Conservation (phyloP, 768 basidiomycete species). For the Kwoniella pini region DNA sequence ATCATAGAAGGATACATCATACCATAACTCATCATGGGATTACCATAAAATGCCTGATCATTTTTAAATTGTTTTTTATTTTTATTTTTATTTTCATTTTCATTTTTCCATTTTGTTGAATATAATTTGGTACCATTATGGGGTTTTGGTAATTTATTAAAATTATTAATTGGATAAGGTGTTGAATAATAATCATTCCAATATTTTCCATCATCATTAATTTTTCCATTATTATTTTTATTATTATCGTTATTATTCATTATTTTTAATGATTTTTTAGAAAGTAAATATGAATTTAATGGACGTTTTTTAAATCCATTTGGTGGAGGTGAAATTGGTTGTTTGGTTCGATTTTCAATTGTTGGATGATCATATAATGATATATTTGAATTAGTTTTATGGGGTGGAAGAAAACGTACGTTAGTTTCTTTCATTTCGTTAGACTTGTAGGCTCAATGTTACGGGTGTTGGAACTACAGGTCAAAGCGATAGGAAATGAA, state of each 20-base stretch:
- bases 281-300: background rate
- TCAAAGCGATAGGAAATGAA: background rate
- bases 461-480: background rate
- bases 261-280: background rate
- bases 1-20: constrained; percentile 16
- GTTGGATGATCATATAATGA: background rate
- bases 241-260: constrained; percentile 8
- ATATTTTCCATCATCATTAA: constrained; percentile 6
- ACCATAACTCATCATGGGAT: constrained; percentile 23
- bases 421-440: constrained; percentile 6
- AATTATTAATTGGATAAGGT: constrained; percentile 5
- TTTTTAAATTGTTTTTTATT: constrained; percentile 1
- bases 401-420: constrained; percentile 18
- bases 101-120: constrained; percentile 44
- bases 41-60: constrained; percentile 36
- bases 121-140: constrained; percentile 18
- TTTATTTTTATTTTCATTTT: constrained; percentile 40
- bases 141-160: constrained; percentile 28
- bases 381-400: background rate
- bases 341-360: constrained; percentile 3
- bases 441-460: background rate
- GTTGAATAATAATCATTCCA: constrained; percentile 33
- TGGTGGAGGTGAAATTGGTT: constrained; percentile 12
- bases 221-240: background rate
- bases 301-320: constrained; percentile 2